Evolutionary conservation across 1,284 basidiomycete genomes (phyloP), one percentile per base, ranked within the genome.

Genomic region (Heliocybe sulcata): DNA sequence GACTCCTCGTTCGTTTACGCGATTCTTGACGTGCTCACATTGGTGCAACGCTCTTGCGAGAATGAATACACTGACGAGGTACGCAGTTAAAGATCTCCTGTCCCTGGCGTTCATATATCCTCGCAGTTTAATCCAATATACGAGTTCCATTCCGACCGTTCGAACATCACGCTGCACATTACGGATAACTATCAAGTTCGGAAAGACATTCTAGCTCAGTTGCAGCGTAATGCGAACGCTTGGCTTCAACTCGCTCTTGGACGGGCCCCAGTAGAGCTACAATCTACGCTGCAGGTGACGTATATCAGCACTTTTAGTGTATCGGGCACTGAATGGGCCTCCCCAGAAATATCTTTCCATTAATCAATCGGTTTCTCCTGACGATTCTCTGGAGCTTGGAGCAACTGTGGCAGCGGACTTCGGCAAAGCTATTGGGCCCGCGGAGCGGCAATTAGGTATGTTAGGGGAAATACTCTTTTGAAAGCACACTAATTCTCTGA

Each of bases 11-110:
- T 98, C 33, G 91, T 99, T 4, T 92, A 88, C 61, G 84, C 90
- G 26, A 88, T 98, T 57, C 77, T 99, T 45, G 97, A 99, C 67
- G 87, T 94, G 45, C 76, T 99, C 56, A 98, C 96, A 0, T 76
- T 98, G 12, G 75, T 99, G 60, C 83, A 94, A 55, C 81, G 85
- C 53, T 85, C 90, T 1, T 95, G 94, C 66, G 93, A 98, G 70
- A 89, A 92, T 58, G 93, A 98, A 72, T 94, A 85, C 65, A 77
- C 83, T 10, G 93, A 98, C 69, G 96, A 98, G 81, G 93, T 92
- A 61, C 53, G 76, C 65, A 35, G 38, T 20, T 55, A 35, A 47
- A 12, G n/a, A 14, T 45, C 12, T 35, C 3, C 12, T 51, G n/a
- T 19, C 54, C 47, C 52, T 16, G 52, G 8, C 48, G 6, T 11